Conservation (phyloP, 1,284 basidiomycete species). For the Pyrrhoderma noxium region DNA sequence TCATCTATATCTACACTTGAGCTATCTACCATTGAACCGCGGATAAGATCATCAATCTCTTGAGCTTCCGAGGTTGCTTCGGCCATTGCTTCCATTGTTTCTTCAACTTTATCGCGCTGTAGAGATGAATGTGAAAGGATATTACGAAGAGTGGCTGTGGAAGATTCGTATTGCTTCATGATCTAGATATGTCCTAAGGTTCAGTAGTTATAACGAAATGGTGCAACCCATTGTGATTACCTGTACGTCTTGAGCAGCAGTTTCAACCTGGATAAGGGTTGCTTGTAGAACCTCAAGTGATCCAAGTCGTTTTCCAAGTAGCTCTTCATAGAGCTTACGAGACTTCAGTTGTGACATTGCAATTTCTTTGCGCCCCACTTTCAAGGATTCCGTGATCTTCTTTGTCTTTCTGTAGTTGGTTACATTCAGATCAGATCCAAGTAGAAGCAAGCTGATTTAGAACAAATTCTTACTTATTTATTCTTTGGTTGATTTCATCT, state of each 20-base stretch:
- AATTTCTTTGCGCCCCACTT: conserved; percentile 60
- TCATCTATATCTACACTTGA: conserved; percentile 44
- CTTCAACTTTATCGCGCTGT: conserved; percentile 69
- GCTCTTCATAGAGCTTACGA: conserved; percentile 73
- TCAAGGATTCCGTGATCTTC: conserved; percentile 60
- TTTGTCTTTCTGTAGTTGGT: conserved; percentile 45
- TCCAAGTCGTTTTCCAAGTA: conserved; percentile 67
- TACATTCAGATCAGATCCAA: not conserved
- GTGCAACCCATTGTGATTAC: conserved; percentile 40
- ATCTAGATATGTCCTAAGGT: conserved; percentile 43
- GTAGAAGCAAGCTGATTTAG: not conserved
- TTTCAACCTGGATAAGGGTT: conserved; percentile 79
- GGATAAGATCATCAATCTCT: conserved; percentile 78
- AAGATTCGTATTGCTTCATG: conserved; percentile 79
- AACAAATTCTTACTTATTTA: conserved; percentile 49
- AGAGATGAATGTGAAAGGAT: conserved; percentile 79
- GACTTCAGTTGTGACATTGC: conserved; percentile 74
- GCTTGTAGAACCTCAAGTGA: conserved; percentile 69
- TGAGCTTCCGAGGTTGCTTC: conserved; percentile 74
- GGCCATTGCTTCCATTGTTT: conserved; percentile 81
- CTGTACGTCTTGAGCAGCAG: conserved; percentile 82
- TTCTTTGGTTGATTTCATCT: conserved; percentile 55
- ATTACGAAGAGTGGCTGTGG: conserved; percentile 65
- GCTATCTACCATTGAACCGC: conserved; percentile 48
- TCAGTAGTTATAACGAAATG: not conserved